Evolutionary conservation across 805 yeast genomes (phyloP).

Genomic region (Pichia manshurica): DNA sequence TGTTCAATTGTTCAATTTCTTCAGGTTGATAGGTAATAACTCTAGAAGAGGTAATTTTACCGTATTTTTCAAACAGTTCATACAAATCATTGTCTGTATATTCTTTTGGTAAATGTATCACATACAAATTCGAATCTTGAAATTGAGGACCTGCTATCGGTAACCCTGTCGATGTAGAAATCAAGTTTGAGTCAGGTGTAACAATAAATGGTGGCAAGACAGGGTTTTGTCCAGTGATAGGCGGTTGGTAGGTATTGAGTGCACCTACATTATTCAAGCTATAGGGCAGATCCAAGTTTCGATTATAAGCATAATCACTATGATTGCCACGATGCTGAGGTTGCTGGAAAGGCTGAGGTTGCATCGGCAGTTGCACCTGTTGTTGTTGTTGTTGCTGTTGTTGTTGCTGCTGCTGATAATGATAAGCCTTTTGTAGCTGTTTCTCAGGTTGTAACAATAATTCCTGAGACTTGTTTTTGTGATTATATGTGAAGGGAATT

Average conservation of each 20-base stretch:
- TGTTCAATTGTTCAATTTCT: slow-evolving; percentile 12
- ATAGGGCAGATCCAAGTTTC: too few relatives aligned
- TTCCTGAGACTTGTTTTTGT: slow-evolving; percentile 7
- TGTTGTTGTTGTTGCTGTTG: neutral
- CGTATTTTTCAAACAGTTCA: slow-evolving; percentile 40
- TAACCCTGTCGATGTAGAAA: slow-evolving; percentile 30
- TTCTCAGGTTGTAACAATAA: slow-evolving; percentile 1
- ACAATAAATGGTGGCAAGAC: slow-evolving; percentile 22
- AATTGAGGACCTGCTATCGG: slow-evolving; percentile 41
- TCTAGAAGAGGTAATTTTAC: slow-evolving; percentile 49
- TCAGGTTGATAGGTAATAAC: slow-evolving; percentile 46
- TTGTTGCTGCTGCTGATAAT: neutral
- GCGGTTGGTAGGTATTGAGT: neutral
- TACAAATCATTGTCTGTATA: slow-evolving; percentile 51
- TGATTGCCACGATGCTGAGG: neutral
- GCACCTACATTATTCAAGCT: too few relatives aligned
- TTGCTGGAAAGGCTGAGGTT: neutral
- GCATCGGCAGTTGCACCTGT: neutral
- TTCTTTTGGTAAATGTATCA: slow-evolving; percentile 52
- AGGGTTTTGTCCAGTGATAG: neutral
- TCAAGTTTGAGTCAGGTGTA: slow-evolving; percentile 26
- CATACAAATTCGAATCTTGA: slow-evolving; percentile 70
- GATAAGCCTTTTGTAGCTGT: neutral
- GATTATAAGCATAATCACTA: too few relatives aligned
- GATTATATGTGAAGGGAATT: slow-evolving; percentile 5